Evolutionary conservation across 352 stramenopile genomes (phyloP).

Genomic region (Phytophthora citricola): DNA sequence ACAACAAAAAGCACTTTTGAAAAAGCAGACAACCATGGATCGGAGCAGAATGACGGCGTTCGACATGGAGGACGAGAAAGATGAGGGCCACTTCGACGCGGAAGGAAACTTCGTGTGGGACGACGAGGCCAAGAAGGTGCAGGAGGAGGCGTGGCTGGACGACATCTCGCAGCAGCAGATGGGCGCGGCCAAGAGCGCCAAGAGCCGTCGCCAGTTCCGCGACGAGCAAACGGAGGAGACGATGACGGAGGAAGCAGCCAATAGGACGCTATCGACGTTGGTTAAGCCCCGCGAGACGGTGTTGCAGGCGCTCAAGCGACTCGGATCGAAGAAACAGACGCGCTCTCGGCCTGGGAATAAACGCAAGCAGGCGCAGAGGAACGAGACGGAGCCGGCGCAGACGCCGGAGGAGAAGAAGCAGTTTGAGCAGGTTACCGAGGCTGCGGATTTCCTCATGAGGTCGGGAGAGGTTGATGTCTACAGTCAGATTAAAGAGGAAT

Average conservation of each 20-base stretch:
- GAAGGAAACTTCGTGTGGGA: constrained; percentile 86
- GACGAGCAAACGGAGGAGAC: constrained; percentile 63
- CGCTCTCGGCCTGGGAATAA: constrained; percentile 50
- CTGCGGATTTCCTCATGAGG: constrained; percentile 81
- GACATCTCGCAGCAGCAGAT: constrained; percentile 78
- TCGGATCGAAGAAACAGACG: constrained; percentile 67
- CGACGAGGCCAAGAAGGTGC: constrained; percentile 72
- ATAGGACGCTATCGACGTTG: constrained; percentile 57
- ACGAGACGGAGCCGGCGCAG: constrained; percentile 43
- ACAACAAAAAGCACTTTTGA: no score
- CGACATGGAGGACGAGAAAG: constrained; percentile 87
- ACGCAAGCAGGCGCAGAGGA: constrained; percentile 51
- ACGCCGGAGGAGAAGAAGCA: constrained; percentile 77
- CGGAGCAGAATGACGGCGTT: constrained; percentile 74
- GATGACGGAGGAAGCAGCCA: constrained; percentile 67
- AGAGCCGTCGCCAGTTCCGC: constrained; percentile 64
- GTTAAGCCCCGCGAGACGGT: constrained; percentile 79
- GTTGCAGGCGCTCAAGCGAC: constrained; percentile 73
- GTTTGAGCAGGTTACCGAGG: constrained; percentile 84
- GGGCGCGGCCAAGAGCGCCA: constrained; percentile 61
- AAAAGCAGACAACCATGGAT: constrained; percentile 6
- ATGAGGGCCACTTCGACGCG: constrained; percentile 87
- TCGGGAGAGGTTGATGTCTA: constrained; percentile 84
- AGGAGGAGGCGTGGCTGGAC: constrained; percentile 88
- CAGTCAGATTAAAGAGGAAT: constrained; percentile 83